Conservation (phyloP, 495 filamentous ascomycete genomes). For the Penicillium maclennaniae region DNA sequence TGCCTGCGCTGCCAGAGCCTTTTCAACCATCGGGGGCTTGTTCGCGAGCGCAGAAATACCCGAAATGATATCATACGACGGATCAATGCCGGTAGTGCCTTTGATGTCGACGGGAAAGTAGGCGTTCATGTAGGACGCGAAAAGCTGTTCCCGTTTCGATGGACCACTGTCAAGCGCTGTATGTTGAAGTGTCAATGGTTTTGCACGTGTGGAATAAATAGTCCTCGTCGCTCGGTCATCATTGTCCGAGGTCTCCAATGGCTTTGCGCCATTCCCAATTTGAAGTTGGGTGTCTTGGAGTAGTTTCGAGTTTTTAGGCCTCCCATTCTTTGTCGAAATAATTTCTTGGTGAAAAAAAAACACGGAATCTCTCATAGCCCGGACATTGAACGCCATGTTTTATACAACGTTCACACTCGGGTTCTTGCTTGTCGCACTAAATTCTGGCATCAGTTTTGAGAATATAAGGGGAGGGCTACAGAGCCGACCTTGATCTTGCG, state of each 20-base stretch:
- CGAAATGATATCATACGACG: not conserved
- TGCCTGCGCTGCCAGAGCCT: conserved; percentile 1
- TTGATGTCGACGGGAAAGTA: conserved; percentile 2
- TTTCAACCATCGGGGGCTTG: conserved; percentile 7
- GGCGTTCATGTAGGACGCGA: not conserved
- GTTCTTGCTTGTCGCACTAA: conserved; percentile 2
- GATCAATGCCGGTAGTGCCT: conserved; percentile 2
- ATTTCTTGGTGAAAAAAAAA: too few relatives aligned
- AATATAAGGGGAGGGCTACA: not conserved
- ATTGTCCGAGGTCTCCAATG: too few relatives aligned
- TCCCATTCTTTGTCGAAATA: too few relatives aligned
- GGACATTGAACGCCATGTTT: conserved; percentile 1
- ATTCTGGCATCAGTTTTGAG: not conserved
- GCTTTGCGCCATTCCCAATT: too few relatives aligned
- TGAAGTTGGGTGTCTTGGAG: too few relatives aligned
- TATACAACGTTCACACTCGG: conserved; percentile 1
- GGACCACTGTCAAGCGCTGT: not conserved
- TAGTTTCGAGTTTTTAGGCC: too few relatives aligned
- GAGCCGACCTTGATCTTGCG: conserved; percentile 1
- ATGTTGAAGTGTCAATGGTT: too few relatives aligned
- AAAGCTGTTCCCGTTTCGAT: not conserved
- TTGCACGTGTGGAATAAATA: too few relatives aligned
- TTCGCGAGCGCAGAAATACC: not conserved
- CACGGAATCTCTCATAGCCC: not conserved
- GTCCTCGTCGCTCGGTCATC: too few relatives aligned